Conservation (phyloP, 495 filamentous ascomycete genomes). For the Thermothielavioides terrestris region DNA sequence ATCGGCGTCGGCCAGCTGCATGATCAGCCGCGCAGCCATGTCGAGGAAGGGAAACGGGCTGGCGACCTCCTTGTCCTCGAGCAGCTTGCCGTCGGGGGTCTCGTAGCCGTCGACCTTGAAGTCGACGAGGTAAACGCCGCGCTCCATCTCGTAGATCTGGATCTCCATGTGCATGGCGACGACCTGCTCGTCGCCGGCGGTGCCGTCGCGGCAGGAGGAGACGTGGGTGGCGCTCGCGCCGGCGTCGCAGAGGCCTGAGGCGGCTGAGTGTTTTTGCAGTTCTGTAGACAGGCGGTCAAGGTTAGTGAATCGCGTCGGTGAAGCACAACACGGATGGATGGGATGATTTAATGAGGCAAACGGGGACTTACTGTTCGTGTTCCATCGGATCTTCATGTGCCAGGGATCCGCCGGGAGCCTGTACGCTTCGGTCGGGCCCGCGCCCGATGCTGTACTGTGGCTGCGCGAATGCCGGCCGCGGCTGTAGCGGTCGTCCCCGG, state of each 20-base stretch:
- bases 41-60: slow-evolving; percentile 74
- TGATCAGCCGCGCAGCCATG: slow-evolving; percentile 62
- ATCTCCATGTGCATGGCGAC: slow-evolving; percentile 87
- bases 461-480: slow-evolving; percentile 11
- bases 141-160: slow-evolving; percentile 92
- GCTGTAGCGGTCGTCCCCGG: slow-evolving; percentile 16
- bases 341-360: slow-evolving; percentile 16
- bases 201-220: slow-evolving; percentile 34
- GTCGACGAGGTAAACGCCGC: slow-evolving; percentile 88
- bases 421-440: slow-evolving; percentile 43
- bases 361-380: slow-evolving; percentile 57
- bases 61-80: slow-evolving; percentile 65
- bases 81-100: slow-evolving; percentile 48
- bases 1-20: slow-evolving; percentile 64
- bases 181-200: slow-evolving; percentile 42
- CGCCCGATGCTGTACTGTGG: slow-evolving; percentile 6
- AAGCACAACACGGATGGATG: slow-evolving; percentile 12
- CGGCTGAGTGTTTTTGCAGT: slow-evolving; percentile 30
- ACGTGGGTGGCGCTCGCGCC: slow-evolving; percentile 28
- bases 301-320: slow-evolving; percentile 8
- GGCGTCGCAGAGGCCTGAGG: slow-evolving; percentile 26
- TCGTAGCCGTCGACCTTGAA: slow-evolving; percentile 99
- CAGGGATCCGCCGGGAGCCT: slow-evolving; percentile 87
- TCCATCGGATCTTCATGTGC: slow-evolving; percentile 86
- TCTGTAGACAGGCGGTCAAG: slow-evolving; percentile 20